phyloP scores from a whole-genome alignment of 2,329 filamentous ascomycete genomes.

The Ophiocordyceps camponoti-leonardi region DNA sequence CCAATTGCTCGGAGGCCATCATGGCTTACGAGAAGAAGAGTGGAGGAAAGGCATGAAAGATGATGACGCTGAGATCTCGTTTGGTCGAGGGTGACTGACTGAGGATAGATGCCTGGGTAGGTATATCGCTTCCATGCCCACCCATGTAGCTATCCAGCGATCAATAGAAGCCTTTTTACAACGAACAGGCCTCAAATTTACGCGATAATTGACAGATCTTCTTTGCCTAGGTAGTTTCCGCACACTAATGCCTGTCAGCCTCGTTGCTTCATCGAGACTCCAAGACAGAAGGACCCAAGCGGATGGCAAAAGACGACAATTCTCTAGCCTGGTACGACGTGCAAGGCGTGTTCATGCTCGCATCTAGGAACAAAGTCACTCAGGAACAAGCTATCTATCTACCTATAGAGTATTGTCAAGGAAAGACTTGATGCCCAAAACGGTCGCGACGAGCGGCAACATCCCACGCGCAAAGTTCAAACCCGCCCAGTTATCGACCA shows the following conservation, averaged over 20 bases:
- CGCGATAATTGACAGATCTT: background rate
- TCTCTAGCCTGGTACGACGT: background rate
- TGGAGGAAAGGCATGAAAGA: background rate
- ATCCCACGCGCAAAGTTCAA: constrained; percentile 15
- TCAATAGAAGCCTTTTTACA: background rate
- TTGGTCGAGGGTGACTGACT: background rate
- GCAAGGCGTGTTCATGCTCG: background rate
- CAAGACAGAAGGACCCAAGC: background rate
- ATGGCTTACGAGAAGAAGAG: constrained; percentile 16
- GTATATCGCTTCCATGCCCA: too few species aligned
- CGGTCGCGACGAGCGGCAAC: constrained; percentile 13
- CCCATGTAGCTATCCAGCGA: background rate
- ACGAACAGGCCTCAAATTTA: background rate
- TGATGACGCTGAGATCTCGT: background rate
- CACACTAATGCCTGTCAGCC: too few species aligned
- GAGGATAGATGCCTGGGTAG: background rate
- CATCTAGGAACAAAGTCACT: background rate
- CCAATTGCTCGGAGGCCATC: constrained; percentile 19
- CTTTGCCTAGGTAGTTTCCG: background rate
- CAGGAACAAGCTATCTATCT: background rate
- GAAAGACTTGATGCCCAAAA: constrained; percentile 8
- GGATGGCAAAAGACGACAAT: background rate
- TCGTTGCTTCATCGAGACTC: background rate
- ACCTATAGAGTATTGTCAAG: constrained; percentile 4
- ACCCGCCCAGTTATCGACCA: constrained; percentile 8